These are phyloP conservation scores for Closterium sp. DNA, from an alignment of 139 green algal genomes.

Conservation along the genomic window DNA sequence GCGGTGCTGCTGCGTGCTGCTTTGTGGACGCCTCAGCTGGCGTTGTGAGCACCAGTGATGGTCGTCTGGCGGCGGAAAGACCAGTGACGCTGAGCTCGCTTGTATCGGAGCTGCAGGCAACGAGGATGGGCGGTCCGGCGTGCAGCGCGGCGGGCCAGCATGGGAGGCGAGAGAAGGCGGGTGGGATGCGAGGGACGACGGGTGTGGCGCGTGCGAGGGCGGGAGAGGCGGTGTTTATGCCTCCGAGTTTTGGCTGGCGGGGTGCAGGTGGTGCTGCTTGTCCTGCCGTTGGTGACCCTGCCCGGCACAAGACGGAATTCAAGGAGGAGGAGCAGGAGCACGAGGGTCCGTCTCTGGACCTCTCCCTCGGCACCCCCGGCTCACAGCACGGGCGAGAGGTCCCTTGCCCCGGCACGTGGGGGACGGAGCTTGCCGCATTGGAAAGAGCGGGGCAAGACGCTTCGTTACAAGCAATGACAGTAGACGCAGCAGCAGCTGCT, in stretches of 20 bases:
- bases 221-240: no score
- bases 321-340: not conserved
- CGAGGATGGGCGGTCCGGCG: not conserved
- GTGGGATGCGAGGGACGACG: no score
- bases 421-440: not conserved
- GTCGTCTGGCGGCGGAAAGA: no score
- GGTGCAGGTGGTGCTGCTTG: no score
- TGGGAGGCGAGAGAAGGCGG: not conserved
- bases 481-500: not conserved
- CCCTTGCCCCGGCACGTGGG: not conserved
- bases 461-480: not conserved
- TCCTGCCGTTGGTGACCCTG: no score
- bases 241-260: no score
- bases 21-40: not conserved
- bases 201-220: no score
- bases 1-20: not conserved
- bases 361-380: not conserved
- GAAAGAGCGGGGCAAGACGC: not conserved
- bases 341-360: not conserved
- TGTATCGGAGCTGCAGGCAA: not conserved
- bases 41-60: no score
- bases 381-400: not conserved
- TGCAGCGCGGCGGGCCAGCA: not conserved
- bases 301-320: no score
- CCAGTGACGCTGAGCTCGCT: not conserved